phyloP scores from a whole-genome alignment of 2,329 filamentous ascomycete species.

The Apiospora arundinis region DNA sequence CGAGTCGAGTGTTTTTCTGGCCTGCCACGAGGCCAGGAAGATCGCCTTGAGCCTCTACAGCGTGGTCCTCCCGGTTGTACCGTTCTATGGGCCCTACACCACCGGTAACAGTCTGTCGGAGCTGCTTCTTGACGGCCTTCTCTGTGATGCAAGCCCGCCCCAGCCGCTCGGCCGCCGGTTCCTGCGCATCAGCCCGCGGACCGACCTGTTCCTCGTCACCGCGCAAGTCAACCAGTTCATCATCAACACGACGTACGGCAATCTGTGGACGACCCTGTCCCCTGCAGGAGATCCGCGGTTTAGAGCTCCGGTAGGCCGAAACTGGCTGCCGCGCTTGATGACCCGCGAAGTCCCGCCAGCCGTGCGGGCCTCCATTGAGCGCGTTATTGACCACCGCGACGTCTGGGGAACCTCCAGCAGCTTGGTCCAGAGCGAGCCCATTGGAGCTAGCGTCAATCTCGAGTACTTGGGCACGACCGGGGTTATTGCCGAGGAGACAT shows the following conservation, averaged over 20 bases:
- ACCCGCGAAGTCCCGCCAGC: neutral
- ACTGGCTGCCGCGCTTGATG: neutral
- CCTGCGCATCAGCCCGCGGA: neutral
- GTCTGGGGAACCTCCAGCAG: no score
- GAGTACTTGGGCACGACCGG: no score
- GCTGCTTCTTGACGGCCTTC: neutral
- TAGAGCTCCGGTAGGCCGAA: fast-evolving
- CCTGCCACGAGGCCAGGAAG: neutral
- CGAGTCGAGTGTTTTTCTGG: neutral
- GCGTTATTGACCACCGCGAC: neutral
- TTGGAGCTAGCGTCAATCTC: no score
- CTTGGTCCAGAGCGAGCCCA: no score
- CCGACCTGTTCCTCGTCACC: neutral
- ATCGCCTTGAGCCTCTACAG: neutral
- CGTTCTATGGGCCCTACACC: neutral
- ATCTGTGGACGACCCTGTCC: neutral
- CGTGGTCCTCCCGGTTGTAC: neutral
- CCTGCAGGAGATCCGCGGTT: neutral
- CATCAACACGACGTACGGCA: neutral
- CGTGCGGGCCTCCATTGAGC: neutral
- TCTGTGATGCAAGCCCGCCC: neutral
- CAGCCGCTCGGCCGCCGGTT: neutral
- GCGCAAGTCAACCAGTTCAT: neutral
- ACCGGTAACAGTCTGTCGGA: neutral
- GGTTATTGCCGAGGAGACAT: neutral